phyloP scores from a whole-genome alignment of 2,329 filamentous ascomycete genomes.

The Exophiala mesophila region DNA sequence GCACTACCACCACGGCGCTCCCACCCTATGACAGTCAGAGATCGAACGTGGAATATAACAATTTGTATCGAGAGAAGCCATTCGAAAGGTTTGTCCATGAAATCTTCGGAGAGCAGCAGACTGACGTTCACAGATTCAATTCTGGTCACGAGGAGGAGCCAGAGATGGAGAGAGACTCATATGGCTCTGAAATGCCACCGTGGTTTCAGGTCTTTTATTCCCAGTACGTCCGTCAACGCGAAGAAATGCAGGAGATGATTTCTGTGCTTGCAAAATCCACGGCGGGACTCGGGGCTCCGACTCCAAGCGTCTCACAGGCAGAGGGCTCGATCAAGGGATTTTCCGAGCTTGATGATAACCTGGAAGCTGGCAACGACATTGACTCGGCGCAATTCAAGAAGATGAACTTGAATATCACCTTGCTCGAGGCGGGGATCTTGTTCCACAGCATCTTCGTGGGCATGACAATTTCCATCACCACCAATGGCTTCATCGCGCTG shows the following conservation, averaged over 20 bases:
- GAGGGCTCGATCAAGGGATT: neutral
- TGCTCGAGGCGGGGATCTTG: slow-evolving; percentile 75
- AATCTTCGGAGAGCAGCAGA: too few species aligned
- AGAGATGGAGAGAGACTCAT: slow-evolving; percentile 31
- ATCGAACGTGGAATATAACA: too few species aligned
- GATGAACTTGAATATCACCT: slow-evolving; percentile 48
- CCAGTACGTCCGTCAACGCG: slow-evolving; percentile 57
- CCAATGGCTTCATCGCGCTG: slow-evolving; percentile 71
- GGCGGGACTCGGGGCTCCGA: too few species aligned
- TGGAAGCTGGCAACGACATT: slow-evolving; percentile 24
- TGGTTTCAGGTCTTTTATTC: slow-evolving; percentile 59
- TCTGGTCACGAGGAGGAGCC: too few species aligned
- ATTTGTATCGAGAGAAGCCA: too few species aligned
- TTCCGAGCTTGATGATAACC: slow-evolving; percentile 26
- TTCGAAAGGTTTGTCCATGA: too few species aligned
- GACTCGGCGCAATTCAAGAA: slow-evolving; percentile 2
- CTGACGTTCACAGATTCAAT: too few species aligned
- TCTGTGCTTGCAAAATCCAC: slow-evolving; percentile 22
- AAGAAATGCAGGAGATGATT: slow-evolving; percentile 55
- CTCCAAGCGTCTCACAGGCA: neutral
- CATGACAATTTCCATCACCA: slow-evolving; percentile 76
- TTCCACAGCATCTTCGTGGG: slow-evolving; percentile 83
- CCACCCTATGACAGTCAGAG: too few species aligned
- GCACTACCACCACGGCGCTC: neutral
- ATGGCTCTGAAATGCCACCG: slow-evolving; percentile 63